Base-by-base conservation (phyloP, 1,139 yeast genomes). In the Geotrichum restrictum region DNA sequence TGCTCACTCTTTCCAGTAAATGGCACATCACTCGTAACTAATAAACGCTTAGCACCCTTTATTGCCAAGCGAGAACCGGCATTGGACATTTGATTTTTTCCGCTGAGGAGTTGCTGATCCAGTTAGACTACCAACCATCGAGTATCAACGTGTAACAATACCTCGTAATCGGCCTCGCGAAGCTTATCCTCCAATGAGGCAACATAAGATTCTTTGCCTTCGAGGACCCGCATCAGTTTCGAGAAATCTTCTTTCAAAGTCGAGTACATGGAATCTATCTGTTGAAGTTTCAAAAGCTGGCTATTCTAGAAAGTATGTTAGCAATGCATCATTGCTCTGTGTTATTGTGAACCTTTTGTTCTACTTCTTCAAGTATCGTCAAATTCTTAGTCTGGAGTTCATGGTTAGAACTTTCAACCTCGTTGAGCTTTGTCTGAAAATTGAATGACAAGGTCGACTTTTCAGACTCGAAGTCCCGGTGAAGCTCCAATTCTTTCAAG, bases 111-210 rank as follows among this genome's bases (percentile, higher is more conserved):
- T 48, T 42, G 48, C 48, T 40, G 7, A 4, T n/a, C 13, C 16
- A 8, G 33, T 45, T 40, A 48, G 51, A 42, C 21, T 7, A n/a
- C 29, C 8, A 19, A 27, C 16, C 22, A 31, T 21, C 13, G 4
- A 21, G 29, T 13, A n/a, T 24, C 29, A 24, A 27, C n/a, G 22
- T n/a, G 27, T n/a, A 5, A 13, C 21, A 3, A 37, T 39, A 53
- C 56, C 44, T 53, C 54, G 43, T 51, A 50, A 36, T 50, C 54
- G 37, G 44, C 51, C 31, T 53, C 54, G n/a, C 49, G 37, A 19
- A 53, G 40, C 21, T 38, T 39, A 16, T 50, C 49, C 22, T 53
- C 50, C 16, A 53, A 16, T 3, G 24, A 21, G 3, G 37, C 29
- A 1, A 53, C 34, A 6, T 47, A 27, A 7, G 40, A 16, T n/a